These are phyloP conservation scores for Podila verticillata DNA, from an alignment of 192 early-diverging fungal species.

Conservation along the genomic window DNA sequence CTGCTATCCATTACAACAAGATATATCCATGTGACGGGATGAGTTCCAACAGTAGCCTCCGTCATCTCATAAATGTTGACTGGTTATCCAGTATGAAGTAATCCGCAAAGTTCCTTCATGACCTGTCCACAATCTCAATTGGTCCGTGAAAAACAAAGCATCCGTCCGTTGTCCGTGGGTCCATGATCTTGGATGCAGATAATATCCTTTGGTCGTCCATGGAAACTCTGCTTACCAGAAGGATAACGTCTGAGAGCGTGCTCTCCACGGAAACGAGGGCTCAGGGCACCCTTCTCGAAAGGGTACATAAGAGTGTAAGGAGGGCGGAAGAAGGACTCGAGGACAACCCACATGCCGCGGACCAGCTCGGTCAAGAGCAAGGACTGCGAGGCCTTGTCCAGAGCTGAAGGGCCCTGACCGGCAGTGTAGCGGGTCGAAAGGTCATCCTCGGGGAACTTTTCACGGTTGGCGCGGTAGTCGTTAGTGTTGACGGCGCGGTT, in stretches of 20 bases:
- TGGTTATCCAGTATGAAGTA: too few species aligned
- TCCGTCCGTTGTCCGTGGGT: too few species aligned
- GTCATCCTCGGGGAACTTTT: slow-evolving; percentile 50
- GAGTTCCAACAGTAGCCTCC: too few species aligned
- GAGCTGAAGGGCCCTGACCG: slow-evolving; percentile 31
- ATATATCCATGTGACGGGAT: too few species aligned
- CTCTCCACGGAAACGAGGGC: slow-evolving; percentile 95
- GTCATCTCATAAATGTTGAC: too few species aligned
- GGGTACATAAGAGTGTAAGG: slow-evolving; percentile 98
- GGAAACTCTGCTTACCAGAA: slow-evolving; percentile 67
- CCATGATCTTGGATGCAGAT: too few species aligned
- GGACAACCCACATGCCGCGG: slow-evolving; percentile 90
- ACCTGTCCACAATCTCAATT: too few species aligned
- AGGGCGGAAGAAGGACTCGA: slow-evolving; percentile 93
- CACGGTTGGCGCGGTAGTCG: slow-evolving; percentile 49
- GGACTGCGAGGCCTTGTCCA: slow-evolving; percentile 73
- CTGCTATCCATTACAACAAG: too few species aligned
- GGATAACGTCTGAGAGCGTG: slow-evolving; percentile 96
- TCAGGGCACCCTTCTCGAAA: slow-evolving; percentile 92
- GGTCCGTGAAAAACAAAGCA: too few species aligned
- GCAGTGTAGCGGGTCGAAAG: slow-evolving; percentile 29
- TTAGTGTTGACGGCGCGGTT: slow-evolving; percentile 40
- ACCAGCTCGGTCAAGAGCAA: slow-evolving; percentile 93
- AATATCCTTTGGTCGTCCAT: not conserved
- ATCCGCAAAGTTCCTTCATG: too few species aligned